Conservation (phyloP, 2,329 filamentous ascomycete genomes). For the Neospermospora avenae region DNA sequence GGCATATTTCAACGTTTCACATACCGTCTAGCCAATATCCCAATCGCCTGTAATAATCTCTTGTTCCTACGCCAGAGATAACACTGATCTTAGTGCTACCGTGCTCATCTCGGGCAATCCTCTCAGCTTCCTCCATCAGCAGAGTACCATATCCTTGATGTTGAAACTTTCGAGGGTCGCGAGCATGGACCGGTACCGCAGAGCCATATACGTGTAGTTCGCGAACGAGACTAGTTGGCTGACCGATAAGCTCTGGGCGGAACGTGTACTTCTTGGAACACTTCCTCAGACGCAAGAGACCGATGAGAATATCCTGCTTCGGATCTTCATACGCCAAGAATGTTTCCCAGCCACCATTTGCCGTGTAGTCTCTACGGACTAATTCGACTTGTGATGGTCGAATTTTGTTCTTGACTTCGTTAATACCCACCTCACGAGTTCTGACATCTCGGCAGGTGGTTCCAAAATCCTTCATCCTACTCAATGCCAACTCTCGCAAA, state of each 20-base stretch:
- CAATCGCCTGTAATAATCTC: conserved; percentile 90
- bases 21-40: conserved; percentile 93
- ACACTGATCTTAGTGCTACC: conserved; percentile 92
- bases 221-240: conserved; percentile 87
- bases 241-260: conserved; percentile 77
- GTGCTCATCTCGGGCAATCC: conserved; percentile 92
- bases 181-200: conserved; percentile 93
- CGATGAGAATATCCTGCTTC: conserved; percentile 96
- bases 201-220: conserved; percentile 97
- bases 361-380: conserved; percentile 86
- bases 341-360: conserved; percentile 97
- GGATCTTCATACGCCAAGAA: conserved; percentile 98
- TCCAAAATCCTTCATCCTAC: conserved; percentile 99
- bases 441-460: conserved; percentile 95
- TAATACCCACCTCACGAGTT: conserved; percentile 94
- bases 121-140: conserved; percentile 95
- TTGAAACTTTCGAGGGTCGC: conserved; percentile 95
- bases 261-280: conserved; percentile 92
- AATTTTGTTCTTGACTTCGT: conserved; percentile 99
- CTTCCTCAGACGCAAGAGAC: conserved; percentile 81
- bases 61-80: conserved; percentile 94
- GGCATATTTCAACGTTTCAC: conserved; percentile 55
- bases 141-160: conserved; percentile 96
- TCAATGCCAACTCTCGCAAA: conserved; percentile 84
- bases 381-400: conserved; percentile 94